phyloP scores from a whole-genome alignment of 805 yeast genomes.

The Soucietia sequanensis region DNA sequence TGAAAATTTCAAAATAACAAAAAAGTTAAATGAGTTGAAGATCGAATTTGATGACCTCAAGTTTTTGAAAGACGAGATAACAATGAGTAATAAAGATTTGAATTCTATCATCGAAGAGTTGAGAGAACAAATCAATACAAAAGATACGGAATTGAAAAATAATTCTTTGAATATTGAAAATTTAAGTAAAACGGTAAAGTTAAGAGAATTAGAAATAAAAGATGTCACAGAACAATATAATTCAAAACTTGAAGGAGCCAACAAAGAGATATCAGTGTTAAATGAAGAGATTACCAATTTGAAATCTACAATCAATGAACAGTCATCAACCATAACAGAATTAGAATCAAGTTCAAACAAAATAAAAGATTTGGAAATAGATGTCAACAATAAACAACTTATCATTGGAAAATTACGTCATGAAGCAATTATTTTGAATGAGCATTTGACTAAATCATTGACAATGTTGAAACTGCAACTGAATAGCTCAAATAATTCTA shows the following conservation, averaged over 20 bases:
- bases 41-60: slow-evolving; percentile 42
- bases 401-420: slow-evolving; percentile 89
- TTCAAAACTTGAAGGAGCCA: slow-evolving; percentile 5
- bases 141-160: slow-evolving; percentile 21
- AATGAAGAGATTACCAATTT: slow-evolving; percentile 18
- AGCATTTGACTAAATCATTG: slow-evolving; percentile 91
- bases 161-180: not conserved
- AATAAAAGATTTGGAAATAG: slow-evolving; percentile 53
- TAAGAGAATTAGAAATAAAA: slow-evolving; percentile 6
- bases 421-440: slow-evolving; percentile 90
- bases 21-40: slow-evolving; percentile 40
- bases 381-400: slow-evolving; percentile 60
- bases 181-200: slow-evolving; percentile 4
- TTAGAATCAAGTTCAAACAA: slow-evolving; percentile 24
- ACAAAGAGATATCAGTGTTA: slow-evolving; percentile 20
- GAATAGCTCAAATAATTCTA: slow-evolving; percentile 57
- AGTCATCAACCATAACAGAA: slow-evolving; percentile 16
- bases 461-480: slow-evolving; percentile 78
- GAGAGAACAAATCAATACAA: slow-evolving; percentile 35
- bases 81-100: slow-evolving; percentile 41
- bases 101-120: slow-evolving; percentile 44
- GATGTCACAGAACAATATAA: slow-evolving; percentile 1
- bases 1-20: slow-evolving; percentile 33
- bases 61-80: slow-evolving; percentile 34
- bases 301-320: slow-evolving; percentile 7